Percentiles rank a stretch among this genome's conserved stretches.
Evolutionary conservation across 768 basidiomycete genomes (phyloP).

Genomic region (Porphyrellus cyaneotinctus): DNA sequence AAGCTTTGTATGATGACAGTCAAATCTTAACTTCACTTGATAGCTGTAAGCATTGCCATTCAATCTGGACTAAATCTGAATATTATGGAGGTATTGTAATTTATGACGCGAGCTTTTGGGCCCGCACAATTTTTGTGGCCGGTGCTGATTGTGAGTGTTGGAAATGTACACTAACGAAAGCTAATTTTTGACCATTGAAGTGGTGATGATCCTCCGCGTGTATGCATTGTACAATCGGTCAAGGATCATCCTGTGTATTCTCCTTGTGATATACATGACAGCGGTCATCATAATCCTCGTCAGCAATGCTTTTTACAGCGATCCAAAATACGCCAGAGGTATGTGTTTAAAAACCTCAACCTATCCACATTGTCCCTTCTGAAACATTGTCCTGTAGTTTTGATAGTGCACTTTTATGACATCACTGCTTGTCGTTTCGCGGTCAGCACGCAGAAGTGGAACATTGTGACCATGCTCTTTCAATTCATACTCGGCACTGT

Average conservation of each 20-base stretch:
- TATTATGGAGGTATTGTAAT: background rate
- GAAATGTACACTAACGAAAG: no score
- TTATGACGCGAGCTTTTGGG: background rate
- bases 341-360: background rate
- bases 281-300: background rate
- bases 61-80: background rate
- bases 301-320: background rate
- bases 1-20: no score
- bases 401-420: background rate
- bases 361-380: background rate
- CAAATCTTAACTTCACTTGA: no score
- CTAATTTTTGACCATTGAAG: no score
- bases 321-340: background rate
- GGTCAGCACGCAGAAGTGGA: background rate
- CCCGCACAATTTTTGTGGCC: background rate
- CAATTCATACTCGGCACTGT: background rate
- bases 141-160: background rate
- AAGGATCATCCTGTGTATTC: background rate
- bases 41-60: conserved; percentile 1
- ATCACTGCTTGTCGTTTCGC: background rate
- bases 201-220: background rate
- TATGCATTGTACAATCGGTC: background rate
- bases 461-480: background rate
- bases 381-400: background rate
- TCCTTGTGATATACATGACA: background rate